Percentiles rank a stretch among this genome's conserved stretches.
These are phyloP conservation scores for Tympanopsis confertula DNA, from an alignment of 2,329 filamentous ascomycete genomes.

Conservation along the genomic window DNA sequence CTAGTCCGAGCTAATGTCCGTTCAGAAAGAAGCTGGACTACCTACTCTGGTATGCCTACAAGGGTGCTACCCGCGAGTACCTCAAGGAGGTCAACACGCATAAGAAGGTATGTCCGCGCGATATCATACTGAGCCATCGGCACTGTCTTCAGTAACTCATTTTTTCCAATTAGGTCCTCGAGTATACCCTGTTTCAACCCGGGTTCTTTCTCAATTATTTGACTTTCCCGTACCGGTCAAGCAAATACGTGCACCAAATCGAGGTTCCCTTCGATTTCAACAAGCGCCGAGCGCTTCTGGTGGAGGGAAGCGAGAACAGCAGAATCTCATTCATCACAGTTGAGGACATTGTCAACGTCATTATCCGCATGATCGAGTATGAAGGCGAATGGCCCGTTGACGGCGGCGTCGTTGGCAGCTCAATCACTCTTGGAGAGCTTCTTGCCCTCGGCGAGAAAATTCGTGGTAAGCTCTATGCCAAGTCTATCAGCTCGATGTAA, in stretches of 20 bases:
- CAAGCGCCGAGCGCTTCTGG: slow-evolving; percentile 24
- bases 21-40: slow-evolving; percentile 16
- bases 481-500: slow-evolving; percentile 5
- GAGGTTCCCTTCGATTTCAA: slow-evolving; percentile 26
- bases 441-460: slow-evolving; percentile 19
- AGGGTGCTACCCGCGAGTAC: slow-evolving; percentile 35
- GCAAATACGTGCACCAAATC: slow-evolving; percentile 27
- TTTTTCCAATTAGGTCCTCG: slow-evolving; percentile 28
- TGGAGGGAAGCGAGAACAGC: slow-evolving; percentile 27
- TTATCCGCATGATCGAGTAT: slow-evolving; percentile 22
- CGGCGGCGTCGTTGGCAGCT: slow-evolving; percentile 23
- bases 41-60: slow-evolving; percentile 36
- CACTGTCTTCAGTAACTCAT: not conserved
- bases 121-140: not conserved
- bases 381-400: slow-evolving; percentile 25
- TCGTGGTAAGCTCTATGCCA: slow-evolving; percentile 13
- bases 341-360: slow-evolving; percentile 20
- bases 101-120: slow-evolving; percentile 17
- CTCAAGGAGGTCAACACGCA: slow-evolving; percentile 36
- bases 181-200: slow-evolving; percentile 44
- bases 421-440: slow-evolving; percentile 14
- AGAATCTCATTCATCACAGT: slow-evolving; percentile 24
- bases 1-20: slow-evolving; percentile 2
- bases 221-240: slow-evolving; percentile 32
- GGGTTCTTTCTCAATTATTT: slow-evolving; percentile 43